Conservation (phyloP, 2,329 filamentous ascomycete genomes). For the Orbilia blumenaviensis region DNA sequence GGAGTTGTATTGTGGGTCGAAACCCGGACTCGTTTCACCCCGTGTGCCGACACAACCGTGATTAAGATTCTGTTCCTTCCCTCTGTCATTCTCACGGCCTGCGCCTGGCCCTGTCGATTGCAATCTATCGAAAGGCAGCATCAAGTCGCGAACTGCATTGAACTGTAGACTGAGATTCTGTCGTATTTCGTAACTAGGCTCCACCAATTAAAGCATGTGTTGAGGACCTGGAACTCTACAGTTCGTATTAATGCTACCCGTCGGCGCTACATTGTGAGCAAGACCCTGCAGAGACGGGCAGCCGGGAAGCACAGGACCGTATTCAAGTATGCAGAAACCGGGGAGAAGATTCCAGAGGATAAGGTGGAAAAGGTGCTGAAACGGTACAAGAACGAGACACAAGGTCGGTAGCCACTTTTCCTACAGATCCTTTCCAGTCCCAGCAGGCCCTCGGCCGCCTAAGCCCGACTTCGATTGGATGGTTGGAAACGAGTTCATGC, state of each 20-base stretch:
- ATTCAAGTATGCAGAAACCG: constrained; percentile 42
- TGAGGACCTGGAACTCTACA: constrained; percentile 45
- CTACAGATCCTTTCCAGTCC: background rate
- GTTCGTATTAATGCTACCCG: constrained; percentile 48
- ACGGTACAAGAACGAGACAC: constrained; percentile 43
- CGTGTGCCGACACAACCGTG: background rate
- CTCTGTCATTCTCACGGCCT: background rate
- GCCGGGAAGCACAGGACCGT: constrained; percentile 36
- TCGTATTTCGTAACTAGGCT: constrained; percentile 17
- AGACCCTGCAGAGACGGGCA: constrained; percentile 38
- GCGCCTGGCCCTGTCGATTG: background rate
- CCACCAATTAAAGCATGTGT: constrained; percentile 51
- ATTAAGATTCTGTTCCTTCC: no score
- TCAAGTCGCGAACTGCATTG: background rate
- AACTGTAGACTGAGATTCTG: constrained; percentile 22
- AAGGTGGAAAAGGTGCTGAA: constrained; percentile 49
- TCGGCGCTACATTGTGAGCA: constrained; percentile 48
- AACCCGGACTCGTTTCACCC: constrained; percentile 6
- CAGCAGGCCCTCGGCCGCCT: background rate
- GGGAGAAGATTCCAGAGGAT: constrained; percentile 45
- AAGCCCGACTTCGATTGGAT: constrained; percentile 1
- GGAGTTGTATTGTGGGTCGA: background rate
- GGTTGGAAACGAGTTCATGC: background rate
- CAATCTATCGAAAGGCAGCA: background rate
- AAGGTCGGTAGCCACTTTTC: constrained; percentile 11